Base-by-base conservation (phyloP, 768 basidiomycete genomes). In the Boletales sp. region DNA sequence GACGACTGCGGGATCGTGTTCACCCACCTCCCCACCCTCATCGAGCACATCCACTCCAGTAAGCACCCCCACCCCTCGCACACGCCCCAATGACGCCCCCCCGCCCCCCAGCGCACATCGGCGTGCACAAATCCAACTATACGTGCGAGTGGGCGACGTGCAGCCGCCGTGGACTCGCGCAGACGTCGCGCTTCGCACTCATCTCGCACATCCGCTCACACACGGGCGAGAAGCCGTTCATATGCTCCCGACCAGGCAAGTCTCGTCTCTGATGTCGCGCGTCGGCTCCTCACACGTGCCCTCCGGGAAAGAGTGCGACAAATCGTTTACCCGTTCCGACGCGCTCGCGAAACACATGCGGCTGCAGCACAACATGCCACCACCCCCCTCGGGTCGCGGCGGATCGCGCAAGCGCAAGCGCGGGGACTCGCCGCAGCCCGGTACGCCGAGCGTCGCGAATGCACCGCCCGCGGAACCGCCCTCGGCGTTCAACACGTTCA, bases 141-240 rank as follows among this genome's bases (percentile, higher is more conserved):
- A 84, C 84, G 25, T 97, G 94, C 66, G 86, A 92, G 74, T 97
- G 94, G 94, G 70, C 80, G 17, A 83, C 83, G 5, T 97, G 94
- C 70, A 72, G 73, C 17, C 80, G 94, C 15, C 77, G 86, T 46
- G 90, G 92, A 4, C 75, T 93, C 44, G 78, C 86, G 1, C 94
- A 96, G 65, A 90, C 89, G 0, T 91, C 89, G 5, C 81, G 91
- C 21, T 95, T 94, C 57, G 90, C 93, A 6, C 80, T 97, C 41
- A 84, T 94, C 49, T 90, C 90, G 5, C 94, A 97, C 65, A 81
- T 93, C 42, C 82, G 94, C 31, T 90, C 87, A 11, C 94, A 97
- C 65, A 95, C 94, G 0, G 94, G 94, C 46, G 94, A 97, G 70
- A 93, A 93, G 61, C 94, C 93, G 0, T 96, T 93, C 62, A 83